A percentile compares a stretch with the other conserved stretches of the same genome.
phyloP scores from a whole-genome alignment of 1,284 basidiomycete species.

The Marasmius oreades region DNA sequence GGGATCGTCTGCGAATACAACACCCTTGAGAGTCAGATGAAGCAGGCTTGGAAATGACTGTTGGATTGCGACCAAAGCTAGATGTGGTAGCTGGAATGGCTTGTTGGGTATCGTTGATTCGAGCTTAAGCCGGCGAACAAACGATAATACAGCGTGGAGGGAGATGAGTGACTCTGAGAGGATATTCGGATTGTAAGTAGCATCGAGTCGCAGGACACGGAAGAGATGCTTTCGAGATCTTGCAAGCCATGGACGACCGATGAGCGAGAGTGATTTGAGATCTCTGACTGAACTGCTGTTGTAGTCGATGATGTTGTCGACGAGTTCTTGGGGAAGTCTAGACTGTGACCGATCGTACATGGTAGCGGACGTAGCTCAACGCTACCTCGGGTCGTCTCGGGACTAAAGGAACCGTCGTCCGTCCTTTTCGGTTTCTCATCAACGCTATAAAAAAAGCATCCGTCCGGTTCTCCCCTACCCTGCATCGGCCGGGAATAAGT shows the following conservation, averaged over 20 bases:
- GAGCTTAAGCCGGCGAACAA: background rate
- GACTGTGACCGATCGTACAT: background rate
- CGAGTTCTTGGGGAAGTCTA: constrained; percentile 1
- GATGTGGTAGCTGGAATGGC: background rate
- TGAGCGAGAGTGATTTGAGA: background rate
- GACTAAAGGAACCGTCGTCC: too few relatives aligned
- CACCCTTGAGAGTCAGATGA: background rate
- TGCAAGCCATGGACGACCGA: background rate
- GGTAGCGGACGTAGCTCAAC: background rate
- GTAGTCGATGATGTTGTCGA: background rate
- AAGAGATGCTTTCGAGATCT: constrained; percentile 3
- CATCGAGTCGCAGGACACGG: background rate
- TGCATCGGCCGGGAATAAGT: too few relatives aligned
- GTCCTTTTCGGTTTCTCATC: too few relatives aligned
- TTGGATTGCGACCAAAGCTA: background rate
- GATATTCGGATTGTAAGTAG: background rate
- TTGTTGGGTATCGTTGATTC: background rate
- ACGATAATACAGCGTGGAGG: background rate
- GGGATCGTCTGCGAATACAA: background rate
- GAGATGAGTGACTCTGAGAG: background rate
- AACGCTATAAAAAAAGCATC: too few relatives aligned
- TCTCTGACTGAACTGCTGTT: background rate
- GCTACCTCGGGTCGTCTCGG: too few relatives aligned
- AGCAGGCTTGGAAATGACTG: background rate
- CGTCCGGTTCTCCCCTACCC: too few relatives aligned